phyloP scores from a whole-genome alignment of 2,329 filamentous ascomycete genomes.

The Endothia cerciana region DNA sequence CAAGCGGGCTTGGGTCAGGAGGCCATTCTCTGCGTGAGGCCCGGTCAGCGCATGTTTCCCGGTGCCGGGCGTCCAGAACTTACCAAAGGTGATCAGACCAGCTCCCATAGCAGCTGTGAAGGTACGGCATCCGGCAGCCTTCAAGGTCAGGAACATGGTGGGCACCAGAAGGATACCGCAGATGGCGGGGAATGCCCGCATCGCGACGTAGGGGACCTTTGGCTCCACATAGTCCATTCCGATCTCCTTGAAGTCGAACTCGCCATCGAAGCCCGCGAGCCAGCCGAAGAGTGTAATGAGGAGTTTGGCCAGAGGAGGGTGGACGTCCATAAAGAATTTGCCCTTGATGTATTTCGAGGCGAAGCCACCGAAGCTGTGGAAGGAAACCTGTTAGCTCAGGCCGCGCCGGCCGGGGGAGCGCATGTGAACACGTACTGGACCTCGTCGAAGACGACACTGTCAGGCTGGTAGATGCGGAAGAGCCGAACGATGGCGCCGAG shows the following conservation, averaged over 20 bases:
- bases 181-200: constrained; percentile 91
- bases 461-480: constrained; percentile 95
- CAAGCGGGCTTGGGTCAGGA: constrained; percentile 90
- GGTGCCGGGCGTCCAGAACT: constrained; percentile 40
- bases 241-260: constrained; percentile 99
- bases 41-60: constrained; percentile 36
- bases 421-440: constrained; percentile 77
- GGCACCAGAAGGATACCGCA: constrained; percentile 88
- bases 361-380: constrained; percentile 89
- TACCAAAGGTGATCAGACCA: constrained; percentile 88
- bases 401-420: constrained; percentile 11
- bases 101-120: constrained; percentile 83
- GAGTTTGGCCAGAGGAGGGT: constrained; percentile 94
- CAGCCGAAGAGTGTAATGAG: constrained; percentile 94
- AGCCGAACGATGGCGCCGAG: constrained; percentile 80
- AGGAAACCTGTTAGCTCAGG: constrained; percentile 12
- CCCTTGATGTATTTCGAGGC: constrained; percentile 99
- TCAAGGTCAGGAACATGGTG: constrained; percentile 92
- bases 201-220: constrained; percentile 93
- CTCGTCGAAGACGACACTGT: constrained; percentile 97
- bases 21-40: constrained; percentile 75
- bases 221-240: constrained; percentile 98
- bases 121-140: constrained; percentile 86
- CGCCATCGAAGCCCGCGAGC: constrained; percentile 90
- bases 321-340: constrained; percentile 99